Evolutionary conservation across 441 rosid genomes (phyloP).

Genomic region (Rhodomyrtus psidioides): DNA sequence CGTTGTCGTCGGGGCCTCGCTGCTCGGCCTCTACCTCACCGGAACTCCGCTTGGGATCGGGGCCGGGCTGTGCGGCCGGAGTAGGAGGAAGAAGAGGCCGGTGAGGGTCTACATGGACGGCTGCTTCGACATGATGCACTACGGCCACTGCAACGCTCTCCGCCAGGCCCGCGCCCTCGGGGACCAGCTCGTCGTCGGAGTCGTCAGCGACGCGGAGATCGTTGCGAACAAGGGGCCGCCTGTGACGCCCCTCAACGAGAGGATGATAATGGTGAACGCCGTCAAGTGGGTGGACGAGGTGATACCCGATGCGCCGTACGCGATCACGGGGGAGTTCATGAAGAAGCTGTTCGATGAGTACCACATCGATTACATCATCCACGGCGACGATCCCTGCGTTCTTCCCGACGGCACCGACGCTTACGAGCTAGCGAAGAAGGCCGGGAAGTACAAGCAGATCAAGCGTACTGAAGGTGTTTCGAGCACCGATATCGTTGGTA

Average conservation of each 20-base stretch:
- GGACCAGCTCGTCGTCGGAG: conserved; percentile 57
- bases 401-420: conserved; percentile 68
- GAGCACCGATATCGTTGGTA: conserved; percentile 60
- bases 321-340: conserved; percentile 57
- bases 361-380: conserved; percentile 57
- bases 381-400: conserved; percentile 62
- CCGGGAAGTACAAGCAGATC: conserved; percentile 63
- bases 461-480: conserved; percentile 71
- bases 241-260: conserved; percentile 52
- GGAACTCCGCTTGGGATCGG: conserved; percentile 1
- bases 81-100: conserved; percentile 31
- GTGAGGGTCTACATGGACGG: conserved; percentile 74
- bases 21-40: conserved; percentile 1
- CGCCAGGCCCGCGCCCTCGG: conserved; percentile 67
- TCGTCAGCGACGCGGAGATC: conserved; percentile 63
- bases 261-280: conserved; percentile 56
- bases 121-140: conserved; percentile 80
- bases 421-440: conserved; percentile 54
- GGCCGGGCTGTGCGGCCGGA: background rate
- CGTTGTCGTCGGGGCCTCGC: background rate
- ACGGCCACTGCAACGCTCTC: conserved; percentile 77
- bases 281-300: conserved; percentile 79
- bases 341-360: conserved; percentile 49
- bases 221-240: conserved; percentile 65
- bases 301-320: conserved; percentile 56